Percentiles rank a stretch among this genome's conserved stretches.
Evolutionary conservation across 2,329 filamentous ascomycete genomes (phyloP).

Genomic region (Exophiala dermatitidis): DNA sequence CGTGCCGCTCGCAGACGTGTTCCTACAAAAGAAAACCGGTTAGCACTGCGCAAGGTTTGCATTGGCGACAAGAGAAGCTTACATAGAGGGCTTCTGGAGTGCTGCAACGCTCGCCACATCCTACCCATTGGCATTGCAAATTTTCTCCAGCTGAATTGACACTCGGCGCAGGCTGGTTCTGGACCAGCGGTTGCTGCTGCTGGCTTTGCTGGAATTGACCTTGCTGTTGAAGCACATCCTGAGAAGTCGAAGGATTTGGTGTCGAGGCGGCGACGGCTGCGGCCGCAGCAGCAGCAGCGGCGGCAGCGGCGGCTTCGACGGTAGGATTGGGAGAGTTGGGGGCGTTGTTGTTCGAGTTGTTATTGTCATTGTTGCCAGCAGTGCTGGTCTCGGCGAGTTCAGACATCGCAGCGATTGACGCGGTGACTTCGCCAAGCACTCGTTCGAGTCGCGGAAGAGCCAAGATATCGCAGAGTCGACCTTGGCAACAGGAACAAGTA

Average conservation of each 20-base stretch:
- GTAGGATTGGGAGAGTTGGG: too few species aligned
- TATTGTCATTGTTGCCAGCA: neutral
- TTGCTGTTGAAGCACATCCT: slow-evolving; percentile 20
- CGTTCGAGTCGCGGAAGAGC: slow-evolving; percentile 3
- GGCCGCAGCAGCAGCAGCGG: neutral
- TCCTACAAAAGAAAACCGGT: slow-evolving; percentile 52
- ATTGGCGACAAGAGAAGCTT: slow-evolving; percentile 27
- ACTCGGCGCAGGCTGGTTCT: slow-evolving; percentile 20
- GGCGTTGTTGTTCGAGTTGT: too few species aligned
- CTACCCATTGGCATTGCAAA: slow-evolving; percentile 54
- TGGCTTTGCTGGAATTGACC: slow-evolving; percentile 19
- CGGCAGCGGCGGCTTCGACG: slow-evolving; percentile 1
- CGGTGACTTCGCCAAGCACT: slow-evolving; percentile 5
- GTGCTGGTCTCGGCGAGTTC: slow-evolving; percentile 21
- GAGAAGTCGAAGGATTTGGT: slow-evolving; percentile 11
- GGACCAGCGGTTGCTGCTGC: slow-evolving; percentile 9
- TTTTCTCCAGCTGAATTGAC: slow-evolving; percentile 32
- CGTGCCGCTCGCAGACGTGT: slow-evolving; percentile 95
- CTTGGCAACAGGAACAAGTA: neutral
- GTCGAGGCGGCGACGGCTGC: slow-evolving; percentile 4
- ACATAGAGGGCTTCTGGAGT: slow-evolving; percentile 58
- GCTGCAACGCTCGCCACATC: slow-evolving; percentile 53
- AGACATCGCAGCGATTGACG: slow-evolving; percentile 9
- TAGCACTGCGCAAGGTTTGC: slow-evolving; percentile 11
- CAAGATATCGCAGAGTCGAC: slow-evolving; percentile 3